phyloP scores from a whole-genome alignment of 768 basidiomycete species.

The Paxillus involutus region DNA sequence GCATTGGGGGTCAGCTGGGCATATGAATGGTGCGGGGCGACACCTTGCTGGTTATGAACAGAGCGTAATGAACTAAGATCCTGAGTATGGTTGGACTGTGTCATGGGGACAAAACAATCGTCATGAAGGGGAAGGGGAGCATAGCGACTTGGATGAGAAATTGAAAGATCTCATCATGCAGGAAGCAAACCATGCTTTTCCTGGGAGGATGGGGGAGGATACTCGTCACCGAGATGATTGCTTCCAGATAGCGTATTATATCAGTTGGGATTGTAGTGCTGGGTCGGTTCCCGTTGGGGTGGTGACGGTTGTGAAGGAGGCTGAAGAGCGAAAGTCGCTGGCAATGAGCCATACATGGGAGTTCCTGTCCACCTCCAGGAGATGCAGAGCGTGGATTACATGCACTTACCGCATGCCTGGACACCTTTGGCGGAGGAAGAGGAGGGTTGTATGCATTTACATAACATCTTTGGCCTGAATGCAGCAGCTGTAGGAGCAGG shows the following conservation, averaged over 20 bases:
- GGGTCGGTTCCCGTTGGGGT: constrained; percentile 5
- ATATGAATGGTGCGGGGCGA: constrained; percentile 7
- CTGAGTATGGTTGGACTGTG: background rate
- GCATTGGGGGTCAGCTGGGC: background rate
- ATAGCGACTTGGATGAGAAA: background rate
- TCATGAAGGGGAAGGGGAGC: background rate
- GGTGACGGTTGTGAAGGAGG: background rate
- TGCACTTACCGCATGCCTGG: constrained; percentile 30
- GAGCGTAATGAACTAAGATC: constrained; percentile 20
- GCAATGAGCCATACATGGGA: background rate
- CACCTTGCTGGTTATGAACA: constrained; percentile 12
- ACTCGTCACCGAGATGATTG: background rate
- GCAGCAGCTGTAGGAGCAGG: constrained; percentile 42
- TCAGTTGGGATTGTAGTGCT: background rate
- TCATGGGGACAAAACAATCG: background rate
- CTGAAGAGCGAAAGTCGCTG: background rate
- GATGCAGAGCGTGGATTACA: constrained; percentile 26
- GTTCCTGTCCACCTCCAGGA: constrained; percentile 1
- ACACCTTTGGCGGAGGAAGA: constrained; percentile 49
- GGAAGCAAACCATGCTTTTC: background rate
- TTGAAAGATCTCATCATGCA: background rate
- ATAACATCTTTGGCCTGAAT: constrained; percentile 62
- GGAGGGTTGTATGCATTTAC: constrained; percentile 82
- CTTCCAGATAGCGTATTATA: background rate
- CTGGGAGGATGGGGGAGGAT: background rate